Conservation (phyloP, 1,284 basidiomycete species). For the Xerocomus cyaneibrunnescens region DNA sequence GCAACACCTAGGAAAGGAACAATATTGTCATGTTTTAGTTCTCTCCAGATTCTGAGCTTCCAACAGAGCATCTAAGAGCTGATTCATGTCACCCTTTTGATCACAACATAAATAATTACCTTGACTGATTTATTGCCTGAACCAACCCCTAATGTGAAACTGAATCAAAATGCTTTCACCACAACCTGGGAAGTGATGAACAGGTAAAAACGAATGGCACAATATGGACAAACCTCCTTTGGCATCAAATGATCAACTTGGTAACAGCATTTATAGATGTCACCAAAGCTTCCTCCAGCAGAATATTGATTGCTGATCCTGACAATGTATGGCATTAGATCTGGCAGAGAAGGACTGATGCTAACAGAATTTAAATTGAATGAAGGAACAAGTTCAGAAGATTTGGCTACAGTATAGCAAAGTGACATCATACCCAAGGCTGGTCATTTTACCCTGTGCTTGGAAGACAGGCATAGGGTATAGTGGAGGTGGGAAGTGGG, state of each 20-base stretch:
- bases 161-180: constrained; percentile 15
- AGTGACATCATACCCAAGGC: no score
- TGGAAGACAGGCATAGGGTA: no score
- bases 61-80: neutral
- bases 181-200: constrained; percentile 9
- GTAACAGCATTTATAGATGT: neutral
- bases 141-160: neutral
- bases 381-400: no score
- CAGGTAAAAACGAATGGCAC: neutral
- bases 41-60: neutral
- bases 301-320: neutral
- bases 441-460: no score
- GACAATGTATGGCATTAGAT: neutral
- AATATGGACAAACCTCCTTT: neutral
- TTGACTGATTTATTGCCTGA: neutral
- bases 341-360: neutral
- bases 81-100: neutral
- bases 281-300: neutral
- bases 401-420: no score
- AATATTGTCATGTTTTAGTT: neutral
- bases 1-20: no score
- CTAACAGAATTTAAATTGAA: neutral
- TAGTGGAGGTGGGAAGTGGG: no score
- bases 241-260: neutral
- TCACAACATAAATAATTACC: neutral